Conservation (phyloP, 2,329 filamentous ascomycete species). For the Fusarium virguliforme region DNA sequence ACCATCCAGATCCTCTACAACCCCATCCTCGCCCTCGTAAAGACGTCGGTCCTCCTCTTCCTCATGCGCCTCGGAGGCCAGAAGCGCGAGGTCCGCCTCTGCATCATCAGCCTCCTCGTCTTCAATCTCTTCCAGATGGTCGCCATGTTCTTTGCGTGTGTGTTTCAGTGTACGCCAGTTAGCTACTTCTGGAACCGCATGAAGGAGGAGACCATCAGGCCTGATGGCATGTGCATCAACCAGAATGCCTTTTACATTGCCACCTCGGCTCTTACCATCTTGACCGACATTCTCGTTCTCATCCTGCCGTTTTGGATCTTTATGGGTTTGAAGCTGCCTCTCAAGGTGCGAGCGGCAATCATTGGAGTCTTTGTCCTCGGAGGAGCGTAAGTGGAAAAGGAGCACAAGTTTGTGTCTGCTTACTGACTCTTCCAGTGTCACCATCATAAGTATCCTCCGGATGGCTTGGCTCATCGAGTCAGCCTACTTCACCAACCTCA, state of each 20-base stretch:
- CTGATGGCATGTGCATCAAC: conserved; percentile 53
- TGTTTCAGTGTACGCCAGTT: conserved; percentile 60
- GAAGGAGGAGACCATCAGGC: conserved; percentile 18
- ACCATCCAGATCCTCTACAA: conserved; percentile 62
- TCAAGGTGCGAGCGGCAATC: conserved; percentile 57
- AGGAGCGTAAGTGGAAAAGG: conserved; percentile 53
- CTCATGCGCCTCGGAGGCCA: conserved; percentile 61
- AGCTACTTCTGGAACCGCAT: conserved; percentile 32
- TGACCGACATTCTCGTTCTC: conserved; percentile 61
- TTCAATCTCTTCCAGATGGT: conserved; percentile 57
- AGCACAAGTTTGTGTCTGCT: no score
- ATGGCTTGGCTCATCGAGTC: conserved; percentile 51
- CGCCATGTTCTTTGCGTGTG: conserved; percentile 55
- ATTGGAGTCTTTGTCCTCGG: conserved; percentile 60
- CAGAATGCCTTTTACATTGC: conserved; percentile 53
- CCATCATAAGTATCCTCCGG: conserved; percentile 54
- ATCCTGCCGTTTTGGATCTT: conserved; percentile 61
- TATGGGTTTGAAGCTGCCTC: conserved; percentile 57
- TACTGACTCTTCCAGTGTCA: conserved; percentile 50
- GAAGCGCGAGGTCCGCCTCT: conserved; percentile 47
- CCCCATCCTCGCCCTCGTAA: conserved; percentile 63
- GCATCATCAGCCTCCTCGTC: conserved; percentile 52
- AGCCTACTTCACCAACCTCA: conserved; percentile 32
- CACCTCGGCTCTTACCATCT: conserved; percentile 57
- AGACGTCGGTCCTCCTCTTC: conserved; percentile 63